phyloP scores from a whole-genome alignment of 768 basidiomycete species.

The Hortiboletus campestris region DNA sequence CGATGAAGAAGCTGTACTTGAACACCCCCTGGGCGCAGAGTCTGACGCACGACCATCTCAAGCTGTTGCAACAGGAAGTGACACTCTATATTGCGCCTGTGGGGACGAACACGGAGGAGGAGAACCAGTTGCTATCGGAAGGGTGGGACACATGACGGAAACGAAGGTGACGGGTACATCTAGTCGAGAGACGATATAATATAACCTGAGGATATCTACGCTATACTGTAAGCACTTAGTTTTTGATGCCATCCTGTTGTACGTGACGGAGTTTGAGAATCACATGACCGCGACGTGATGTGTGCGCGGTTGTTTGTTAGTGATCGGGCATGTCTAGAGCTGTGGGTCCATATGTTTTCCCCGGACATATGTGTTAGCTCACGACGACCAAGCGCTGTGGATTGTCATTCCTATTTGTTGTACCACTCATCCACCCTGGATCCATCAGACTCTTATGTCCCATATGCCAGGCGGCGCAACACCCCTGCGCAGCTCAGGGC shows the following conservation, averaged over 20 bases:
- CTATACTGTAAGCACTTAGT: not conserved
- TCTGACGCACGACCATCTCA: slow-evolving; percentile 23
- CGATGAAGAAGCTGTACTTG: slow-evolving; percentile 52
- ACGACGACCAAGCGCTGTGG: not conserved
- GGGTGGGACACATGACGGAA: slow-evolving; percentile 12
- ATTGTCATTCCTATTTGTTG: not conserved
- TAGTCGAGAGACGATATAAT: not conserved
- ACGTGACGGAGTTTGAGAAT: slow-evolving; percentile 21
- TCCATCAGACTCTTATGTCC: slow-evolving; percentile 16
- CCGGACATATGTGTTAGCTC: not conserved
- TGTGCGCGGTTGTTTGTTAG: slow-evolving; percentile 15
- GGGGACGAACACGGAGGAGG: slow-evolving; percentile 47
- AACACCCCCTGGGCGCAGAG: slow-evolving; percentile 30
- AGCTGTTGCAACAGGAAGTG: slow-evolving; percentile 24
- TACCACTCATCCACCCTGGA: not conserved
- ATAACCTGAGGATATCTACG: slow-evolving; percentile 2
- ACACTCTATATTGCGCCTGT: slow-evolving; percentile 29
- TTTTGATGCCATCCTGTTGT: not conserved
- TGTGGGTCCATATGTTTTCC: slow-evolving; percentile 15
- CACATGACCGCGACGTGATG: slow-evolving; percentile 29
- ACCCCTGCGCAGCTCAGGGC: slow-evolving; percentile 34
- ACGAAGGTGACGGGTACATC: not conserved
- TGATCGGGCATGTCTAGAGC: slow-evolving; percentile 9
- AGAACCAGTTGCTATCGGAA: slow-evolving; percentile 34
- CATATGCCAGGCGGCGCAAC: slow-evolving; percentile 32